A percentile compares a stretch with the other conserved stretches of the same genome.
phyloP scores from a whole-genome alignment of 441 rosid species.

The Euphorbia neoarborescens region DNA sequence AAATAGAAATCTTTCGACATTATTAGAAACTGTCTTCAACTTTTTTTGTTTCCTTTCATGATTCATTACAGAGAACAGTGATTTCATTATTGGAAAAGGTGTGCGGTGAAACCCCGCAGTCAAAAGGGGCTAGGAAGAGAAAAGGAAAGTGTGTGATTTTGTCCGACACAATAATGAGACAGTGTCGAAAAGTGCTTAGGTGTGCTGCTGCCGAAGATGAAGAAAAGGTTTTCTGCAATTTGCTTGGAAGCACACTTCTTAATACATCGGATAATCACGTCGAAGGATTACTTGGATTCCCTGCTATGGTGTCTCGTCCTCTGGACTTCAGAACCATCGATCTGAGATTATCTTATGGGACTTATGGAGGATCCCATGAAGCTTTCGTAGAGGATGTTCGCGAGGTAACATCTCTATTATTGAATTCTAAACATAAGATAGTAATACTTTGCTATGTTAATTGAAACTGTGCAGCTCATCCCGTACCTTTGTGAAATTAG shows the following conservation, averaged over 20 bases:
- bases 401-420: constrained; percentile 31
- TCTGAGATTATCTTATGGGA: constrained; percentile 45
- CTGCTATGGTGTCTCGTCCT: constrained; percentile 47
- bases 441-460: not conserved
- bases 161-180: constrained; percentile 48
- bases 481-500: not conserved
- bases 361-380: constrained; percentile 50
- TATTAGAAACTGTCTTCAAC: not conserved
- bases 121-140: constrained; percentile 29
- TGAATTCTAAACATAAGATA: not conserved
- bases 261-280: constrained; percentile 41
- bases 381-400: constrained; percentile 57
- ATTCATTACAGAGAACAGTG: constrained; percentile 49
- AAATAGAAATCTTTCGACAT: not conserved
- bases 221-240: constrained; percentile 45
- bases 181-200: constrained; percentile 45
- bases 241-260: constrained; percentile 45
- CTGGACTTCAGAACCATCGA: constrained; percentile 55
- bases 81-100: constrained; percentile 38
- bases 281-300: constrained; percentile 44
- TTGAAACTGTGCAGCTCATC: not conserved
- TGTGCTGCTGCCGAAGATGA: constrained; percentile 42
- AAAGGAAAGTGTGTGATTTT: constrained; percentile 26
- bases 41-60: constrained; percentile 12
- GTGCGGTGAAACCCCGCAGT: constrained; percentile 29